These are phyloP conservation scores for Kwoniella heveanensis DNA, from an alignment of 768 basidiomycete species.

Conservation along the genomic window DNA sequence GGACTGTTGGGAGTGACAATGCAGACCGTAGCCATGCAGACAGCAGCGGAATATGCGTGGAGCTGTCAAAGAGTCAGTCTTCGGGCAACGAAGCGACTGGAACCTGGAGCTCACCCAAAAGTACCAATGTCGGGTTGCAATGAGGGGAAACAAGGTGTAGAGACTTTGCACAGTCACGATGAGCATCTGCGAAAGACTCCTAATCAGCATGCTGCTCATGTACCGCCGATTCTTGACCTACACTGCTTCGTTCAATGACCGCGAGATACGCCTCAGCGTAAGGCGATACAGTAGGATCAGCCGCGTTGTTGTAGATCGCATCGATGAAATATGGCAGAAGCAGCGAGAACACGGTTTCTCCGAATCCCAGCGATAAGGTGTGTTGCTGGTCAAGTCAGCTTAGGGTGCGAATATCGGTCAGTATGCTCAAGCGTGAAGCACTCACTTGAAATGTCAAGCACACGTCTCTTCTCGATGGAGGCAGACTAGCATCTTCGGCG, in stretches of 20 bases:
- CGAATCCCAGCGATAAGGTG: neutral
- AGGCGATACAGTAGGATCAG: neutral
- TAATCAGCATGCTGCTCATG: too few species aligned
- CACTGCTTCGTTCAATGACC: neutral
- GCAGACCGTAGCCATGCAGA: constrained; percentile 3
- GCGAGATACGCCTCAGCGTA: neutral
- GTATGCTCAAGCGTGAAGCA: too few species aligned
- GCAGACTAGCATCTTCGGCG: neutral
- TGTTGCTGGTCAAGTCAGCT: too few species aligned
- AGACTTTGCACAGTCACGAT: neutral
- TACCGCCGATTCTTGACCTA: neutral
- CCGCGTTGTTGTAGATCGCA: constrained; percentile 1
- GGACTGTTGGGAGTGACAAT: neutral
- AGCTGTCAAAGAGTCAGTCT: neutral
- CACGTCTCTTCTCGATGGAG: neutral
- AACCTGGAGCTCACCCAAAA: neutral
- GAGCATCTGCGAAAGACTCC: neutral
- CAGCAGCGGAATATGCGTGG: neutral
- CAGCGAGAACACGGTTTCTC: neutral
- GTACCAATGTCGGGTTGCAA: neutral
- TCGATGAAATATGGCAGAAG: neutral
- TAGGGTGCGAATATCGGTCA: too few species aligned
- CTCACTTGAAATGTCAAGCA: neutral
- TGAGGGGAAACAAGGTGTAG: neutral
- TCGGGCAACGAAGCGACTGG: too few species aligned